Evolutionary conservation across 2,329 filamentous ascomycete genomes (phyloP).

Genomic region (Diaporthe batatas): DNA sequence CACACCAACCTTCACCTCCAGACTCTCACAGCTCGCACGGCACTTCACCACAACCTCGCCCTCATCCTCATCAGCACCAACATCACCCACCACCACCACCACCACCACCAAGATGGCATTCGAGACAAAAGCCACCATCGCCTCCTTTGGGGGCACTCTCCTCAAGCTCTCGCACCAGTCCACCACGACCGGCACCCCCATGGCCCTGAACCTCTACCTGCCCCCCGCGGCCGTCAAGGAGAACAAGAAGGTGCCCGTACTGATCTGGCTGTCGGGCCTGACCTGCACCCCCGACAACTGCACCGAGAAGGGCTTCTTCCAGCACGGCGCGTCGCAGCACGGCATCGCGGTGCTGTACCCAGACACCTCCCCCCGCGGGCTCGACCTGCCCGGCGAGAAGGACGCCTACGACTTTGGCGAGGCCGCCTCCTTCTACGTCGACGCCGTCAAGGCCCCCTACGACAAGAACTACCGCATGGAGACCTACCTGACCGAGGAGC

Average conservation of each 20-base stretch:
- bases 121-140: conserved; percentile 89
- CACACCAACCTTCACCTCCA: conserved; percentile 24
- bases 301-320: conserved; percentile 89
- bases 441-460: conserved; percentile 84
- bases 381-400: conserved; percentile 85
- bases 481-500: conserved; percentile 88
- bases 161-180: conserved; percentile 93
- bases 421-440: conserved; percentile 94
- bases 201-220: conserved; percentile 93
- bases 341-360: conserved; percentile 95
- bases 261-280: conserved; percentile 93
- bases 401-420: conserved; percentile 92
- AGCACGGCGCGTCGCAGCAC: conserved; percentile 81
- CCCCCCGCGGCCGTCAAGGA: conserved; percentile 74
- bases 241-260: conserved; percentile 79
- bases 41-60: conserved; percentile 23
- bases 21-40: conserved; percentile 39
- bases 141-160: conserved; percentile 93
- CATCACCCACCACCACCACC: conserved; percentile 18
- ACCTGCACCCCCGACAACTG: conserved; percentile 95
- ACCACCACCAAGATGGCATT: conserved; percentile 77
- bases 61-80: not conserved
- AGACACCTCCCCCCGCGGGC: conserved; percentile 91
- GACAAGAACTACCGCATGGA: conserved; percentile 91
- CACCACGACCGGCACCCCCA: conserved; percentile 82